Conservation (phyloP, 495 filamentous ascomycete genomes). For the Tuber magnatum region DNA sequence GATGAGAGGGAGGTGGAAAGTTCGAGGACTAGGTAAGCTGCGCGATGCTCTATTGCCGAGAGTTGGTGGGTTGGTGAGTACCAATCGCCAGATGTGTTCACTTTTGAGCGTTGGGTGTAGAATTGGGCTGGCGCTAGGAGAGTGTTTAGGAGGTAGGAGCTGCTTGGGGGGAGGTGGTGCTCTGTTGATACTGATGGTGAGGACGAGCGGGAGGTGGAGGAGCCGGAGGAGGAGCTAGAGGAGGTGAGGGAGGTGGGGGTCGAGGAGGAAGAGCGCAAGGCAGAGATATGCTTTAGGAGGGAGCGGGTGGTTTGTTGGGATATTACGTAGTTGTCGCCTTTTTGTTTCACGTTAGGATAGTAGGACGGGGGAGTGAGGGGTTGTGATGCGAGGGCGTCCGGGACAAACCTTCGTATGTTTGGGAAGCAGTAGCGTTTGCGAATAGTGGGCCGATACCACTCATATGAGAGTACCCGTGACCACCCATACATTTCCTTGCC, state of each 20-base stretch:
- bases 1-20: conserved; percentile 19
- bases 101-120: conserved; percentile 18
- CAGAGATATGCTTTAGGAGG: conserved; percentile 41
- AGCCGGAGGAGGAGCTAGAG: background rate
- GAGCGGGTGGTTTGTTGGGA: conserved; percentile 72
- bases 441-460: conserved; percentile 62
- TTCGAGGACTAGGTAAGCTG: conserved; percentile 22
- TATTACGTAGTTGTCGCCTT: conserved; percentile 70
- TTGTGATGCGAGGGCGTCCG: background rate
- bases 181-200: background rate
- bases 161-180: conserved; percentile 13
- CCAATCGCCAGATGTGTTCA: conserved; percentile 25
- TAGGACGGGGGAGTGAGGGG: conserved; percentile 5
- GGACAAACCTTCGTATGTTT: conserved; percentile 51
- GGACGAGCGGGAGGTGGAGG: background rate
- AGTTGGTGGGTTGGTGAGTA: conserved; percentile 21
- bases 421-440: conserved; percentile 61
- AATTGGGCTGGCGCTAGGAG: conserved; percentile 20
- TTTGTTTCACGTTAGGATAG: conserved; percentile 39
- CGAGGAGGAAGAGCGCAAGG: conserved; percentile 6
- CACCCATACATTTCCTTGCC: conserved; percentile 64
- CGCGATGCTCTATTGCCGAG: conserved; percentile 28
- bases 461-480: conserved; percentile 65
- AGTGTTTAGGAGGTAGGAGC: conserved; percentile 25
- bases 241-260: conserved; percentile 11